A percentile compares a stretch with the other conserved stretches of the same genome.
Evolutionary conservation across 768 basidiomycete genomes (phyloP).

Genomic region (Hericium alpestre): DNA sequence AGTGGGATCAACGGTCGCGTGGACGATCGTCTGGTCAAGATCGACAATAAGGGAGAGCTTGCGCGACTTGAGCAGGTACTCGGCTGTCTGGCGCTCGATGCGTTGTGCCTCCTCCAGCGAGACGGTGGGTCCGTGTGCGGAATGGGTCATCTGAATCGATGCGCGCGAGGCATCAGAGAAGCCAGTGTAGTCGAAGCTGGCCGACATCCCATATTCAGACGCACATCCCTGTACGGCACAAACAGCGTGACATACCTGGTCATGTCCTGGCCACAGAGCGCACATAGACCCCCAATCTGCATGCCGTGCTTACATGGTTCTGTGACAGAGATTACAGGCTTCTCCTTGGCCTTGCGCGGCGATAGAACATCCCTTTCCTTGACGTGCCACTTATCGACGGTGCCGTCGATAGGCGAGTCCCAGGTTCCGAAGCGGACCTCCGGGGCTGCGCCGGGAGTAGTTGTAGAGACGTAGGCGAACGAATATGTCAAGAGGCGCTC

Average conservation of each 20-base stretch:
- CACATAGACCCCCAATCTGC: constrained; percentile 86
- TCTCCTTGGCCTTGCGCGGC: constrained; percentile 25
- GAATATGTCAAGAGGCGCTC: constrained; percentile 77
- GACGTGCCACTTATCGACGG: constrained; percentile 60
- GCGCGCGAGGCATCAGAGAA: constrained; percentile 81
- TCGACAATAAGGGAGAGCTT: constrained; percentile 95
- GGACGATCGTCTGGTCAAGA: constrained; percentile 97
- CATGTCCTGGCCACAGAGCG: constrained; percentile 92
- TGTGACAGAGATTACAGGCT: constrained; percentile 51
- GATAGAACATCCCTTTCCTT: constrained; percentile 53
- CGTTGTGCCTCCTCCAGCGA: constrained; percentile 87
- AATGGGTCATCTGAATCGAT: constrained; percentile 90
- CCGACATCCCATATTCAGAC: no score
- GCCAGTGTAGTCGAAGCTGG: constrained; percentile 75
- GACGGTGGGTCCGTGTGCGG: constrained; percentile 82
- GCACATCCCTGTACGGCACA: neutral
- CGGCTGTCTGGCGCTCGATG: constrained; percentile 74
- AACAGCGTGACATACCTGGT: constrained; percentile 51
- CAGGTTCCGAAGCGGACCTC: constrained; percentile 81
- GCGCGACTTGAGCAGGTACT: constrained; percentile 60
- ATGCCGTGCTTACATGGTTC: constrained; percentile 97
- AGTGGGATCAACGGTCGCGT: constrained; percentile 96
- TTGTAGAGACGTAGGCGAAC: constrained; percentile 42
- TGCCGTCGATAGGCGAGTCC: constrained; percentile 82
- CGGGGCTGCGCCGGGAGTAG: constrained; percentile 33